Evolutionary conservation across 2,329 filamentous ascomycete species (phyloP).

Genomic region (Fusarium secorum): DNA sequence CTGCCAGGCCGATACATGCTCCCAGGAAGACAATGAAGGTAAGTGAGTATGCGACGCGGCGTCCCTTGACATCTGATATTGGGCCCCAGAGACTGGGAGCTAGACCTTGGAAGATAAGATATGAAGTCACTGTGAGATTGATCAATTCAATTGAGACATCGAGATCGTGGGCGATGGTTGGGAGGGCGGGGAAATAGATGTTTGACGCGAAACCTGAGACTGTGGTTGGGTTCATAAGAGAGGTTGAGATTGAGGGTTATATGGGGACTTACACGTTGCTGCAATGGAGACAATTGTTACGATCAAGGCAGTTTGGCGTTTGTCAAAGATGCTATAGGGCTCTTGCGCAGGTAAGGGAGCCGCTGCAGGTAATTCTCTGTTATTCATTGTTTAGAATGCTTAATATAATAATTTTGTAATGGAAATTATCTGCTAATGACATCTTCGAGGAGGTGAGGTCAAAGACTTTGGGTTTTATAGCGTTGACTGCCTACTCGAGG

Average conservation of each 20-base stretch:
- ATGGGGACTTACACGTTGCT: constrained; percentile 54
- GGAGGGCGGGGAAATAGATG: constrained; percentile 60
- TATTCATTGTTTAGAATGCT: not conserved
- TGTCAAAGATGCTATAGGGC: constrained; percentile 61
- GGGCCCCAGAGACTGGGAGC: constrained; percentile 61
- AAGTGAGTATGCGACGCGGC: constrained; percentile 54
- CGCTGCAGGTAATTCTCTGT: not conserved
- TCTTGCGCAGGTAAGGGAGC: not conserved
- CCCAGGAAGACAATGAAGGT: constrained; percentile 62
- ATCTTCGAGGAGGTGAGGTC: rapidly evolving
- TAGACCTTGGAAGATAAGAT: constrained; percentile 63
- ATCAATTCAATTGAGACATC: constrained; percentile 50
- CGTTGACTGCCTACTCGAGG: rapidly evolving
- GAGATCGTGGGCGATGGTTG: constrained; percentile 53
- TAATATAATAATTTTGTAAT: not conserved
- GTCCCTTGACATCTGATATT: constrained; percentile 56
- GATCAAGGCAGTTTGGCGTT: constrained; percentile 57
- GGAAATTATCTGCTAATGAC: rapidly evolving
- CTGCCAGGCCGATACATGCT: constrained; percentile 56
- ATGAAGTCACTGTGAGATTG: constrained; percentile 56
- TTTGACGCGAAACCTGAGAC: constrained; percentile 53
- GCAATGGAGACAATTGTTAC: constrained; percentile 57
- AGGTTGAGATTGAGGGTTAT: not conserved
- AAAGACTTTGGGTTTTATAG: not conserved
- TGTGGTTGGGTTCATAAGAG: not conserved